phyloP scores from a whole-genome alignment of 129 eudicot genomes.

The Logfia minima region DNA sequence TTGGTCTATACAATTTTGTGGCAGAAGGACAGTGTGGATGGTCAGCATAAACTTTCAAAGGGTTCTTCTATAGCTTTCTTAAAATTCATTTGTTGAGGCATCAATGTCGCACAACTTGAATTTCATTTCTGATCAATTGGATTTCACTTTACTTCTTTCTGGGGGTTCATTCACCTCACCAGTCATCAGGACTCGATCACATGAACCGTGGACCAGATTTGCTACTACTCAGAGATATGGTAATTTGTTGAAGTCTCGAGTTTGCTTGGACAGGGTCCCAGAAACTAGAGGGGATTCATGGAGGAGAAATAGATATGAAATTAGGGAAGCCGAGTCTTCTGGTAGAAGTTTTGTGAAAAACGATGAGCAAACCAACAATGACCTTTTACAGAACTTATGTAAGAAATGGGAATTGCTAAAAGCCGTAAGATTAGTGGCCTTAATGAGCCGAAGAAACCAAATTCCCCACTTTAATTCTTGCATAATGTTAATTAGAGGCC shows the following conservation, averaged over 20 bases:
- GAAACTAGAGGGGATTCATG: conserved; percentile 27
- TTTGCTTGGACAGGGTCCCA: conserved; percentile 43
- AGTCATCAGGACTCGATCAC: conserved; percentile 26
- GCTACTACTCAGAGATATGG: conserved; percentile 24
- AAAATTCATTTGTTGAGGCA: conserved; percentile 29
- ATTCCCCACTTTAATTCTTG: conserved; percentile 66
- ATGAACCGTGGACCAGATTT: conserved; percentile 23
- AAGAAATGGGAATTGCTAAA: conserved; percentile 48
- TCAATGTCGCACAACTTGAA: conserved; percentile 40
- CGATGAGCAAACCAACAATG: conserved; percentile 60
- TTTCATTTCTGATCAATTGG: conserved; percentile 25
- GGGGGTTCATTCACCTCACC: conserved; percentile 4
- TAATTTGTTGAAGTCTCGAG: conserved; percentile 25
- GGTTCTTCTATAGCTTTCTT: conserved; percentile 6
- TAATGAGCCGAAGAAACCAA: conserved; percentile 79
- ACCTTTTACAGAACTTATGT: conserved; percentile 55
- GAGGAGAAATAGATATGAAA: conserved; percentile 24
- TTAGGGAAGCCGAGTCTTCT: conserved; percentile 22
- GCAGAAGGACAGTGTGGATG: conserved; percentile 16
- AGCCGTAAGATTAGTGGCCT: conserved; percentile 55
- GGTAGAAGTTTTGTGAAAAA: conserved; percentile 53
- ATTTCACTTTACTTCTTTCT: conserved; percentile 10
- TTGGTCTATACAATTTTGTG: not conserved
- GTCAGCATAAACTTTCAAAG: conserved; percentile 14
- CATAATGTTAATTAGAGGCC: conserved; percentile 69